Evolutionary conservation across 2,329 filamentous ascomycete genomes (phyloP).

Genomic region (Helotiales sp.): DNA sequence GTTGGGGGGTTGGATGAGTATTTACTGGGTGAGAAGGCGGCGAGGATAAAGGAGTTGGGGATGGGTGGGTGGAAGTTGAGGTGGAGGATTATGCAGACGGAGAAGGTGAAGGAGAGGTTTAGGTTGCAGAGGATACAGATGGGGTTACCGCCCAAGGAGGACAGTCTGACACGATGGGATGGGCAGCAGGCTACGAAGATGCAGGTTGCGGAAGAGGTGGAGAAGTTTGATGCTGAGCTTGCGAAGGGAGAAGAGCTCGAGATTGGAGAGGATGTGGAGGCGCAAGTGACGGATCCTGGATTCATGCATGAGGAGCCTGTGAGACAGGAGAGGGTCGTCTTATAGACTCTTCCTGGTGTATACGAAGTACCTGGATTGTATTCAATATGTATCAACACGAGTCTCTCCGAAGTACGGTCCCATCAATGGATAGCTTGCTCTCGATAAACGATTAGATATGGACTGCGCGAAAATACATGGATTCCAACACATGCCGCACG

Average conservation of each 20-base stretch:
- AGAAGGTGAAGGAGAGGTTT: slow-evolving; percentile 64
- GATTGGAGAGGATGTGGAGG: slow-evolving; percentile 41
- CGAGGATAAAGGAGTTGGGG: slow-evolving; percentile 81
- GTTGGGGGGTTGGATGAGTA: slow-evolving; percentile 91
- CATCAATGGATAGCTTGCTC: no score
- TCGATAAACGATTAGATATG: no score
- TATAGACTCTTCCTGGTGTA: slow-evolving; percentile 18
- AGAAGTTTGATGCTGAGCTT: slow-evolving; percentile 46
- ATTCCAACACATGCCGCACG: no score
- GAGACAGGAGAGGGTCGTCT: slow-evolving; percentile 25
- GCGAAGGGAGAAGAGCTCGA: slow-evolving; percentile 38
- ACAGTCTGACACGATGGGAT: slow-evolving; percentile 38
- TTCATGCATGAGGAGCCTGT: slow-evolving; percentile 38
- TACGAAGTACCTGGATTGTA: no score
- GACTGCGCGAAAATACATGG: no score
- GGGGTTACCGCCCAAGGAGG: slow-evolving; percentile 57
- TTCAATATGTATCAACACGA: slow-evolving; percentile 5
- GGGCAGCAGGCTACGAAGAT: slow-evolving; percentile 37
- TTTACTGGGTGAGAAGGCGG: slow-evolving; percentile 75
- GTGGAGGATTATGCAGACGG: slow-evolving; percentile 85
- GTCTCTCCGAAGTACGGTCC: no score
- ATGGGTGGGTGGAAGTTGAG: slow-evolving; percentile 87
- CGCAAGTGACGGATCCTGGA: slow-evolving; percentile 39
- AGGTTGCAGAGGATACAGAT: slow-evolving; percentile 62
- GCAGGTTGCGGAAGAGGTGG: slow-evolving; percentile 36